Evolutionary conservation across 257 asterid genomes (phyloP).

Genomic region (Verbascum thapsus): DNA sequence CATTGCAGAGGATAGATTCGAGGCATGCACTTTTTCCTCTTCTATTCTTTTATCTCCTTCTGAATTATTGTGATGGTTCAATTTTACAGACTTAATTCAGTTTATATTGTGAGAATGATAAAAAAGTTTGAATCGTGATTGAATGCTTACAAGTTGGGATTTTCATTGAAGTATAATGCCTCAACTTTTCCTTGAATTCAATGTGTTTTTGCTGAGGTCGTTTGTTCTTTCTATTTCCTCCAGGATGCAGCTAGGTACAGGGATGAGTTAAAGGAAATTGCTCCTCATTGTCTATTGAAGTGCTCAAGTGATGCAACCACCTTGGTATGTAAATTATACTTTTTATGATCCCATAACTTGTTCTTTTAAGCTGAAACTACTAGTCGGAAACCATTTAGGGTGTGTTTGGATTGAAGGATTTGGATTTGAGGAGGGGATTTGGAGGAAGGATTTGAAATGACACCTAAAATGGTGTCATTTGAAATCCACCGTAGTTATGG

Average conservation of each 20-base stretch:
- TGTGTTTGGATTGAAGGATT: too few species aligned
- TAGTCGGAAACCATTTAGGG: too few species aligned
- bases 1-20: conserved; percentile 71
- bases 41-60: too few species aligned
- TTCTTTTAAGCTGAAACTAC: neutral
- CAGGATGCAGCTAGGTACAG: conserved; percentile 74
- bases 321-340: conserved; percentile 45
- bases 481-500: too few species aligned
- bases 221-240: conserved; percentile 9
- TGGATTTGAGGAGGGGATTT: too few species aligned
- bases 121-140: conserved; percentile 1
- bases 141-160: neutral
- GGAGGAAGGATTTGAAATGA: too few species aligned
- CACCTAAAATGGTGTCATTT: too few species aligned
- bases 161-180: neutral
- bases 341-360: neutral
- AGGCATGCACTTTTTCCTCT: conserved; percentile 46
- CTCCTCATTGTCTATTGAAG: conserved; percentile 64
- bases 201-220: too few species aligned
- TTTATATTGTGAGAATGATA: neutral
- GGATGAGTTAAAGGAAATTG: conserved; percentile 64
- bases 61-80: neutral
- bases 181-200: neutral
- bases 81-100: too few species aligned
- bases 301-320: conserved; percentile 85